A percentile compares a stretch with the other conserved stretches of the same genome.
These are phyloP conservation scores for Cymbidium sinense DNA, from an alignment of 106 monocot genomes.

Conservation along the genomic window DNA sequence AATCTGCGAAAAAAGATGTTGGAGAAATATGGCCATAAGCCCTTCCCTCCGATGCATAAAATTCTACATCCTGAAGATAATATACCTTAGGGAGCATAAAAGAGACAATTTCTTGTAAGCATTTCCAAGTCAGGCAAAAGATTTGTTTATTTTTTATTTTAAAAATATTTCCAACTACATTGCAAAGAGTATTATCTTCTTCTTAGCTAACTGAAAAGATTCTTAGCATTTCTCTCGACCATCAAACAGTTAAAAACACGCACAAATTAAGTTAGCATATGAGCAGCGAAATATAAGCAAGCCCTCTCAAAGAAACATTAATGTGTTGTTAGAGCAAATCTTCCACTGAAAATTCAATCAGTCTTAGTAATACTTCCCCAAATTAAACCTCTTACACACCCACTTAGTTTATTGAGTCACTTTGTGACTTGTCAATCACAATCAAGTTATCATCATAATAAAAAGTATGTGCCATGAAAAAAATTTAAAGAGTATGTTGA, in stretches of 20 bases:
- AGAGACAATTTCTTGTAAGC: too few species aligned
- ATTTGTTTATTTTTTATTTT: neutral
- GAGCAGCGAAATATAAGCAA: neutral
- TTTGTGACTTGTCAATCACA: neutral
- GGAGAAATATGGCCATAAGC: too few species aligned
- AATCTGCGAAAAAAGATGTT: too few species aligned
- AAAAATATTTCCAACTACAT: neutral
- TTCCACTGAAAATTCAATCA: neutral
- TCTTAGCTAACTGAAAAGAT: neutral
- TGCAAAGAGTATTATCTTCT: neutral
- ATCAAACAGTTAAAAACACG: neutral
- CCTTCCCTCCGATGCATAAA: too few species aligned
- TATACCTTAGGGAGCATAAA: too few species aligned
- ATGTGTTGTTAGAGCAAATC: neutral
- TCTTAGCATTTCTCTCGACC: neutral
- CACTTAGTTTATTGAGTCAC: neutral
- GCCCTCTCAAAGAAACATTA: neutral
- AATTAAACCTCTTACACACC: neutral
- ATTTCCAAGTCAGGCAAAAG: neutral
- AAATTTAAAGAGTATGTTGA: neutral
- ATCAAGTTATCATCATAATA: neutral
- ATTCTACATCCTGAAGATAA: too few species aligned
- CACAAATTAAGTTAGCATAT: neutral
- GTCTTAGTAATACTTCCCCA: neutral
- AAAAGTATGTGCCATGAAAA: neutral